phyloP scores from a whole-genome alignment of 2,329 filamentous ascomycete species.

The Pestalotiopsis sp. region DNA sequence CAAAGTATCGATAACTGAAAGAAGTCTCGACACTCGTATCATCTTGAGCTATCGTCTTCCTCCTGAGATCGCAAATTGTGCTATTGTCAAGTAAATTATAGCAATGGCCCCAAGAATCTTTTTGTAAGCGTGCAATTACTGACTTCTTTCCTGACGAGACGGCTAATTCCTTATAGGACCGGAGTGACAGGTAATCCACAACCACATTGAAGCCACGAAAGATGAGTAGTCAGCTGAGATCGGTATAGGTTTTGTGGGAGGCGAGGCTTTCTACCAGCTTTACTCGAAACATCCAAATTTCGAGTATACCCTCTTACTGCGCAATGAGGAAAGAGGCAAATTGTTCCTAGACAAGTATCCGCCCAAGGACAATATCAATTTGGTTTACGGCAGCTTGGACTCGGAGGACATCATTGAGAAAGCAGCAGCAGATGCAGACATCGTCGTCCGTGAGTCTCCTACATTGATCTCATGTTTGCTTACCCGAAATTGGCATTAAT shows the following conservation, averaged over 20 bases:
- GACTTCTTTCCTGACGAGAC: neutral
- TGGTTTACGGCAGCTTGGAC: slow-evolving; percentile 53
- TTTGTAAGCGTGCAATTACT: slow-evolving; percentile 34
- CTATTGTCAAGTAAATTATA: neutral
- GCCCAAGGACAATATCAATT: slow-evolving; percentile 35
- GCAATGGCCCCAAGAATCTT: slow-evolving; percentile 45
- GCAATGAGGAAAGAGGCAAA: slow-evolving; percentile 47
- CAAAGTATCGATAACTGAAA: neutral
- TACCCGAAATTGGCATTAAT: neutral
- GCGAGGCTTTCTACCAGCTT: slow-evolving; percentile 49
- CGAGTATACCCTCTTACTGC: slow-evolving; percentile 48
- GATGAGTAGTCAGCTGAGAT: neutral
- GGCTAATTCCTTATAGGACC: slow-evolving; percentile 33
- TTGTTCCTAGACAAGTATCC: slow-evolving; percentile 49
- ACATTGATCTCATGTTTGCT: neutral
- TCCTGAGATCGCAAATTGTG: neutral
- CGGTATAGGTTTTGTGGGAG: slow-evolving; percentile 54
- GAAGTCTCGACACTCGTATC: neutral
- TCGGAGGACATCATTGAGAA: slow-evolving; percentile 49
- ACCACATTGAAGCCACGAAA: neutral
- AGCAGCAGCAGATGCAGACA: slow-evolving; percentile 52
- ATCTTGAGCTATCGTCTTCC: neutral
- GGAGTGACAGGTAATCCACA: slow-evolving; percentile 42
- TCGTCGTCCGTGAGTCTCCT: slow-evolving; percentile 50
- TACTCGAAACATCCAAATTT: slow-evolving; percentile 48